Base-by-base conservation (phyloP, 805 yeast species). In the Ogataea pilisensis region DNA sequence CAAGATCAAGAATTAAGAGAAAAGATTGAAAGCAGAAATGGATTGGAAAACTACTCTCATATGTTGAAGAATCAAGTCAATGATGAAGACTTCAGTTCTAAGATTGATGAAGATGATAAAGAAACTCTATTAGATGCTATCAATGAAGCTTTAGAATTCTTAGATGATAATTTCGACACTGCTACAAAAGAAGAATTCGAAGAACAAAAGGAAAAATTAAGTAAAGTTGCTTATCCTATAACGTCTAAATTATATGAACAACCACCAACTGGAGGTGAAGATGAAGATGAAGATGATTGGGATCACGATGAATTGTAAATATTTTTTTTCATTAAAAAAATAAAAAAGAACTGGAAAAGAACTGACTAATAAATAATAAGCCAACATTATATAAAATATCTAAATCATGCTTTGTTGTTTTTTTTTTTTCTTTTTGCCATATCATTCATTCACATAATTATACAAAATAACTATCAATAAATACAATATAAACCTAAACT, bases 181-280 rank as follows among this genome's bases (percentile, higher is more conserved):
- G 97, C 97, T 34, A 76, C 95, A 38, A 77, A 84, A 58, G 97
- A 90, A 68, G 99, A 93, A 60, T 84, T 85, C 54, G 95, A 87
- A 42, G 97, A 89, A 66, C 95, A 89, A 70, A 86, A 79, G 69
- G 90, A 85, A 56, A 70, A 84, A 60, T 77, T 91, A 65, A 77
- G 83, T 48, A 77, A 84, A 55, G 70, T 84, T 58, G 95, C 96
- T 35, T 82, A 82, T 66, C 97, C 98, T 65, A 90, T 93, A 58
- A 86, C 96, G 38, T 76, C 91, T 50, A 93, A 91, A 73, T 69
- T 91, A 43, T 85, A 84, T 65, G 73, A 65, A 34, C 75, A 67
- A 20, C 69, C 65, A 20, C 78, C 63, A 31, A 66, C 56, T 22
- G 77, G 65, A 8, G 61, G 48, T 31, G 83, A 73, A 14, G 82